These are phyloP conservation scores for Phytopythium ostracodes DNA, from an alignment of 352 stramenopile species.

Conservation along the genomic window DNA sequence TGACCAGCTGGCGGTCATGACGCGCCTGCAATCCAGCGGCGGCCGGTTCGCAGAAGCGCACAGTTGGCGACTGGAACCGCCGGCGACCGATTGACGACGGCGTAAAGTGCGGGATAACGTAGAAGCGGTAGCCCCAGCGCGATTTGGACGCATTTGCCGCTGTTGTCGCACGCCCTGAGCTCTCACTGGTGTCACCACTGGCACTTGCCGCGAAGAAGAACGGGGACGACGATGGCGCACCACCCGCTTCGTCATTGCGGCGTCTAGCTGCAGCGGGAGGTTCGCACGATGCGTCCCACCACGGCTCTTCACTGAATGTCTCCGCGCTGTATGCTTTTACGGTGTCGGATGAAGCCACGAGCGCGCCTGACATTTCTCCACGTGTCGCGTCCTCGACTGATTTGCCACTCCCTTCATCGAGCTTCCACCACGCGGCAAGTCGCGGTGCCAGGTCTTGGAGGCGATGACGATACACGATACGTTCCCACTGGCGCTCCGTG, in stretches of 20 bases:
- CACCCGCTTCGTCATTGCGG: constrained; percentile 19
- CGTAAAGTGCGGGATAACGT: constrained; percentile 69
- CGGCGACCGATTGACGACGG: constrained; percentile 41
- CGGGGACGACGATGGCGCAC: constrained; percentile 15
- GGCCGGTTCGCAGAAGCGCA: constrained; percentile 18
- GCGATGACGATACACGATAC: constrained; percentile 54
- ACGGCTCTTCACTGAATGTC: constrained; percentile 1
- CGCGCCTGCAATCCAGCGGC: constrained; percentile 11
- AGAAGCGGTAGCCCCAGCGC: constrained; percentile 71
- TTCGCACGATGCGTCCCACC: constrained; percentile 19
- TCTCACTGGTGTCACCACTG: neutral
- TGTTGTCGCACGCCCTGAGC: neutral
- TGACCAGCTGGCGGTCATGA: constrained; percentile 63
- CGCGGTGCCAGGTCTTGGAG: constrained; percentile 49
- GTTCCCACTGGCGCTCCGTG: constrained; percentile 42
- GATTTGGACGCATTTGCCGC: constrained; percentile 5
- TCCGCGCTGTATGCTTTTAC: neutral
- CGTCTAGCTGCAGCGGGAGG: constrained; percentile 23
- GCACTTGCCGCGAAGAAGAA: constrained; percentile 14
- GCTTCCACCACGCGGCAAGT: constrained; percentile 54
- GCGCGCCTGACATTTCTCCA: constrained; percentile 8
- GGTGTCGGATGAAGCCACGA: neutral
- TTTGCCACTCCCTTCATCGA: constrained; percentile 44
- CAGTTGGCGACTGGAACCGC: constrained; percentile 34
- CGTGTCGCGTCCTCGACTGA: constrained; percentile 38